Percentiles rank a stretch among this genome's conserved stretches.
Conservation (phyloP, 139 green algal genomes). For the Coccomyxa sp. region DNA sequence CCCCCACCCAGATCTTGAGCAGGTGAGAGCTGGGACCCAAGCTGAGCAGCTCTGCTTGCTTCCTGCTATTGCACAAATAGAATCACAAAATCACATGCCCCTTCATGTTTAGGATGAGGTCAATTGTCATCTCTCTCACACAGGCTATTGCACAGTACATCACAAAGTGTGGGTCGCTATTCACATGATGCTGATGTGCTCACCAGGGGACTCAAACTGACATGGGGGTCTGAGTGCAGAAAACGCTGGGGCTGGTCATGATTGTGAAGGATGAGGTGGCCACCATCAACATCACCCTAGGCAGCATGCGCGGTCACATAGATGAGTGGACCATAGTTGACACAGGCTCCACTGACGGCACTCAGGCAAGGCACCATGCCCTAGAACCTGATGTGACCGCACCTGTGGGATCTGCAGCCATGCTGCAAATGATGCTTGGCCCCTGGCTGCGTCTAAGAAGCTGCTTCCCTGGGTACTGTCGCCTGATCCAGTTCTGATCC, state of each 20-base stretch:
- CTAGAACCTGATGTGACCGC: too few species aligned
- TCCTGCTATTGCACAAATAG: neutral
- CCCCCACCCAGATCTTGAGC: neutral
- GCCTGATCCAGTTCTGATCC: too few species aligned
- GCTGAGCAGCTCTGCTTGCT: neutral
- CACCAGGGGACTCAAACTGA: too few species aligned
- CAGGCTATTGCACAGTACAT: too few species aligned
- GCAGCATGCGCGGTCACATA: neutral
- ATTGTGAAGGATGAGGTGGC: conserved; percentile 12
- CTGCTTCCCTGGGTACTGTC: too few species aligned
- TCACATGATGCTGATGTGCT: neutral
- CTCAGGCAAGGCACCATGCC: neutral
- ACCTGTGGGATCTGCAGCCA: too few species aligned
- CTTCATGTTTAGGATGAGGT: too few species aligned
- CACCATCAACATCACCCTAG: conserved; percentile 2
- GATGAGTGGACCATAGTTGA: conserved; percentile 12
- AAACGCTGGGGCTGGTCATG: conserved; percentile 5
- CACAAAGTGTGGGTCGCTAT: neutral
- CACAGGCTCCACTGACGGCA: conserved; percentile 13
- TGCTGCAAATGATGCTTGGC: too few species aligned
- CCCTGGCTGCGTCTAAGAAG: too few species aligned
- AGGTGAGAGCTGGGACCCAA: neutral
- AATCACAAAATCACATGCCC: too few species aligned
- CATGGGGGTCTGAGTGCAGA: neutral
- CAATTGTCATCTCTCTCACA: too few species aligned